A percentile compares a stretch with the other conserved stretches of the same genome.
Evolutionary conservation across 1,284 basidiomycete species (phyloP).

Genomic region (Singerocomus inundabilis): DNA sequence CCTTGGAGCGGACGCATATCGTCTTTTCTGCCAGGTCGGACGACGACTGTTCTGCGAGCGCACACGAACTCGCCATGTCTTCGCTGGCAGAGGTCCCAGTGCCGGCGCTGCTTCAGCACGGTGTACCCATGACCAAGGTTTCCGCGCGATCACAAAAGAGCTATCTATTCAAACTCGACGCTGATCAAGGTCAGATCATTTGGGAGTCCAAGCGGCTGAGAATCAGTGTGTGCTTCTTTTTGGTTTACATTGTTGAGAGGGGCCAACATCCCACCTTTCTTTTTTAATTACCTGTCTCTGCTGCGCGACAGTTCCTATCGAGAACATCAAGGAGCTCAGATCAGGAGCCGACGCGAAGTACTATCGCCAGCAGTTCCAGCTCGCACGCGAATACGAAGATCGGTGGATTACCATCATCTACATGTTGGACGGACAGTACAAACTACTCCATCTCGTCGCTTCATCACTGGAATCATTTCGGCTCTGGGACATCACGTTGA

Average conservation of each 20-base stretch:
- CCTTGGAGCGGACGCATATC: background rate
- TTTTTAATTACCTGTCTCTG: background rate
- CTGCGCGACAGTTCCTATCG: slow-evolving; percentile 73
- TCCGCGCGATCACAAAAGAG: slow-evolving; percentile 82
- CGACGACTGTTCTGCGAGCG: background rate
- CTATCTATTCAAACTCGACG: slow-evolving; percentile 72
- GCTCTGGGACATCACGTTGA: slow-evolving; percentile 66
- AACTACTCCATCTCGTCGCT: slow-evolving; percentile 89
- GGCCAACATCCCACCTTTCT: background rate
- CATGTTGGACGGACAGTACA: slow-evolving; percentile 78
- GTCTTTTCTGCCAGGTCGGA: background rate
- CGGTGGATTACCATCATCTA: slow-evolving; percentile 82
- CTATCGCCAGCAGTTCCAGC: slow-evolving; percentile 76
- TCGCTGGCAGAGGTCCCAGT: slow-evolving; percentile 41
- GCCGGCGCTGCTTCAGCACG: slow-evolving; percentile 53
- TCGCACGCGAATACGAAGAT: slow-evolving; percentile 57
- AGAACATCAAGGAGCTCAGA: slow-evolving; percentile 90
- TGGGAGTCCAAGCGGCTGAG: slow-evolving; percentile 82
- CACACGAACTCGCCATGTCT: slow-evolving; percentile 16
- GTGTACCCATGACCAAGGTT: slow-evolving; percentile 84
- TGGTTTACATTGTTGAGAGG: too few relatives aligned
- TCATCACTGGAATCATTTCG: slow-evolving; percentile 66
- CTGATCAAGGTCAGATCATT: slow-evolving; percentile 77
- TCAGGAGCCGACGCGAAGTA: slow-evolving; percentile 74
- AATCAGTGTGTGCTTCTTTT: slow-evolving; percentile 58